Percentiles rank a stretch among this genome's conserved stretches.
Evolutionary conservation across 192 early-diverging fungal genomes (phyloP).

Genomic region (Coemansia sp.): DNA sequence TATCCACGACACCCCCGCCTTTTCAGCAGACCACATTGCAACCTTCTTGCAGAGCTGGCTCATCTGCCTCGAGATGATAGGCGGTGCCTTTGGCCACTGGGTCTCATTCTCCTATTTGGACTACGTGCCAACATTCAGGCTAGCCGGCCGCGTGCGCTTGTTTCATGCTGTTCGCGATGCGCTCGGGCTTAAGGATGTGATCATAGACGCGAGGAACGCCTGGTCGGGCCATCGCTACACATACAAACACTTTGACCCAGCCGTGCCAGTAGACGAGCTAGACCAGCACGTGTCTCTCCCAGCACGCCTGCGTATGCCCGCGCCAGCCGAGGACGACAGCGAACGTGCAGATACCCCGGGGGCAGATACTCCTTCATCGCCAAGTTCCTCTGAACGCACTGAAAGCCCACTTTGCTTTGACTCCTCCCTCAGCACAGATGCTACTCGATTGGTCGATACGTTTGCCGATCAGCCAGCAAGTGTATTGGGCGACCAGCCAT

Average conservation of each 20-base stretch:
- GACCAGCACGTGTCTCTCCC: constrained; percentile 55
- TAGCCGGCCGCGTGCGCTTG: constrained; percentile 73
- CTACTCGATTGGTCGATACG: not conserved
- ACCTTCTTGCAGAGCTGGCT: constrained; percentile 86
- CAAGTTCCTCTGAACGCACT: not conserved
- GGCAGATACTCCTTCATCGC: not conserved
- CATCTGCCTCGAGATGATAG: constrained; percentile 88
- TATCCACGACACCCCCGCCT: constrained; percentile 65
- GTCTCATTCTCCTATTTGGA: constrained; percentile 83
- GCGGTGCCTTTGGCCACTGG: constrained; percentile 76
- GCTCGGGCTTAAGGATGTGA: constrained; percentile 78
- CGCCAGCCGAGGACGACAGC: constrained; percentile 32
- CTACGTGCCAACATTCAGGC: constrained; percentile 64
- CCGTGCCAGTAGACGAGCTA: constrained; percentile 59
- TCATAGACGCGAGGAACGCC: constrained; percentile 76
- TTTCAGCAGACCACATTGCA: constrained; percentile 66
- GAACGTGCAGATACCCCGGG: constrained; percentile 10
- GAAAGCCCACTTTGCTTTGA: not conserved
- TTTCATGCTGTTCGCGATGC: constrained; percentile 78
- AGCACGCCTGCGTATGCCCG: constrained; percentile 26
- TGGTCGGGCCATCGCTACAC: constrained; percentile 75
- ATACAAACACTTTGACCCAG: constrained; percentile 75
- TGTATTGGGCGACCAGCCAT: not conserved
- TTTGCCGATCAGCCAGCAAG: not conserved
- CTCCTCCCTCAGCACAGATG: not conserved